phyloP scores from a whole-genome alignment of 805 yeast species.

The Yueomyces sp. region DNA sequence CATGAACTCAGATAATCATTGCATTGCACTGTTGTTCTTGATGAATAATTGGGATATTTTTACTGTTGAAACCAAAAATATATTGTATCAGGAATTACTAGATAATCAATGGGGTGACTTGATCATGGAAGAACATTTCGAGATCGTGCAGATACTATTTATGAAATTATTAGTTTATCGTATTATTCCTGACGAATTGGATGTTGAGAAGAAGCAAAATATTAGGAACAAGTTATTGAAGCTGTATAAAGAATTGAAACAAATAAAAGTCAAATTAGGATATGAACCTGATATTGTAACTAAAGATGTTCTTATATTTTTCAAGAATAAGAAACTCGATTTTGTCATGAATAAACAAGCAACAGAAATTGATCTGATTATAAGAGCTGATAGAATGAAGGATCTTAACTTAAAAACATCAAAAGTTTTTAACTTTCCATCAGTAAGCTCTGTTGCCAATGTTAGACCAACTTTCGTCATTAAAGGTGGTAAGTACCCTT shows the following conservation, averaged over 20 bases:
- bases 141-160: constrained; percentile 6
- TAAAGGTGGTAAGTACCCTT: constrained; percentile 13
- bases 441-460: constrained; percentile 7
- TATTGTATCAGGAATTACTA: constrained; percentile 4
- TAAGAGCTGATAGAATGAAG: constrained; percentile 4
- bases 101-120: constrained; percentile 9
- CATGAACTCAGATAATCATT: constrained; percentile 13
- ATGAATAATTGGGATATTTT: constrained; percentile 20
- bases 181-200: constrained; percentile 1
- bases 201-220: background rate
- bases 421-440: constrained; percentile 5
- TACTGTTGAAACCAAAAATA: constrained; percentile 5
- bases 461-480: constrained; percentile 10
- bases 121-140: constrained; percentile 8
- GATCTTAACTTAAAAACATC: constrained; percentile 1
- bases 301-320: constrained; percentile 9
- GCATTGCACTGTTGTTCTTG: constrained; percentile 11
- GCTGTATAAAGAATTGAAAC: background rate
- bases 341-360: constrained; percentile 6
- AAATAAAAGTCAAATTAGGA: background rate
- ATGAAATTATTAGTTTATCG: constrained; percentile 10
- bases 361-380: constrained; percentile 7
- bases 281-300: constrained; percentile 1
- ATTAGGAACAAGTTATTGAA: too few species aligned
- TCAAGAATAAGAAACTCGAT: constrained; percentile 14